A percentile compares a stretch with the other conserved stretches of the same genome.
Conservation (phyloP, 2,329 filamentous ascomycete genomes). For the Penicillium hordei region DNA sequence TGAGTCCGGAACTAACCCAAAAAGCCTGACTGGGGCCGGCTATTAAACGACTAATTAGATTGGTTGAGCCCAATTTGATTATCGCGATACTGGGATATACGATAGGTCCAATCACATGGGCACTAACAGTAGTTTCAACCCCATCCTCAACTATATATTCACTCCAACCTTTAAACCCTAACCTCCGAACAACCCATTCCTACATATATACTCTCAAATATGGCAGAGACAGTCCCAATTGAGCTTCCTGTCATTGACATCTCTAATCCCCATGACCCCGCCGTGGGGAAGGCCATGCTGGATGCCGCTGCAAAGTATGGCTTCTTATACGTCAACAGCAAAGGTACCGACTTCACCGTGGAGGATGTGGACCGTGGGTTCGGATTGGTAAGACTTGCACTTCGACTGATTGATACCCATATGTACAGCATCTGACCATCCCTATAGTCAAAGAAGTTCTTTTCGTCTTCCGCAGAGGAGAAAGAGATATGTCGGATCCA, state of each 20-base stretch:
- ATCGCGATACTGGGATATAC: constrained; percentile 17
- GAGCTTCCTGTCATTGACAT: constrained; percentile 82
- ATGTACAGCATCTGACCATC: constrained; percentile 1
- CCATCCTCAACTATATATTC: not conserved
- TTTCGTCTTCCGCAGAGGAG: constrained; percentile 66
- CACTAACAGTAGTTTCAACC: not conserved
- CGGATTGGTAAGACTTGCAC: constrained; percentile 58
- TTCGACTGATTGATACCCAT: not conserved
- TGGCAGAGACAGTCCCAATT: constrained; percentile 32
- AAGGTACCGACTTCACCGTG: constrained; percentile 65
- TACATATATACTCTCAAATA: constrained; percentile 11
- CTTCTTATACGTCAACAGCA: constrained; percentile 84
- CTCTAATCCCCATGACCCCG: constrained; percentile 57
- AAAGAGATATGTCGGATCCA: constrained; percentile 75
- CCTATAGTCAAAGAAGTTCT: constrained; percentile 67
- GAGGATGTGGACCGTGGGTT: constrained; percentile 71
- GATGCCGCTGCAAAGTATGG: constrained; percentile 79
- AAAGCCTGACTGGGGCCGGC: not conserved
- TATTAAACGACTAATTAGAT: not conserved
- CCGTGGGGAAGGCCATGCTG: constrained; percentile 68
- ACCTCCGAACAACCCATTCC: not conserved
- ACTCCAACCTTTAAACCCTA: not conserved
- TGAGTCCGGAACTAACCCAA: constrained; percentile 5
- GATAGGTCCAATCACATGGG: constrained; percentile 13
- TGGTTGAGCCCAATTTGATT: constrained; percentile 1